Conservation (phyloP, 1,139 yeast species). For the Yamadazyma blattariae region DNA sequence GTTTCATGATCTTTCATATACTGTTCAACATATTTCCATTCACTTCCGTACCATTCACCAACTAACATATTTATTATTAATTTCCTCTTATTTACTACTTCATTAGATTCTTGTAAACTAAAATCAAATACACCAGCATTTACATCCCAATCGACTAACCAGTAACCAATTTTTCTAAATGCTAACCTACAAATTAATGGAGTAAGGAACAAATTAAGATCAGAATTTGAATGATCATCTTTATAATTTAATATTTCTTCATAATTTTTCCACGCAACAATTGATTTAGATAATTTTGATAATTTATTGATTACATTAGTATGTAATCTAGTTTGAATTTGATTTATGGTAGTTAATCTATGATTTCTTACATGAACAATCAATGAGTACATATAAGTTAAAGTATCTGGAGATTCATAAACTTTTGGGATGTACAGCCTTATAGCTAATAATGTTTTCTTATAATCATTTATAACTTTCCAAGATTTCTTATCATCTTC, state of each 20-base stretch:
- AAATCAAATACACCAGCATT: constrained; percentile 16
- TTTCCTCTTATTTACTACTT: constrained; percentile 15
- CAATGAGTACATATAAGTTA: constrained; percentile 37
- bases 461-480: constrained; percentile 3
- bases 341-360: constrained; percentile 38
- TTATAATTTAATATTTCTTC: background rate
- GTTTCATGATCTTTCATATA: constrained; percentile 24
- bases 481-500: too few species aligned
- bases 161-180: constrained; percentile 41
- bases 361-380: constrained; percentile 40
- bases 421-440: constrained; percentile 16
- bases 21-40: constrained; percentile 33
- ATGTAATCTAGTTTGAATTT: constrained; percentile 33
- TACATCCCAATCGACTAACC: constrained; percentile 47
- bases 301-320: constrained; percentile 31
- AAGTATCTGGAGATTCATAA: constrained; percentile 34
- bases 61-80: constrained; percentile 35
- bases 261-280: constrained; percentile 27
- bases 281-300: constrained; percentile 23
- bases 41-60: constrained; percentile 49
- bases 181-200: constrained; percentile 43
- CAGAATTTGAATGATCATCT: background rate
- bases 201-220: constrained; percentile 27
- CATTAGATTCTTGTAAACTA: constrained; percentile 2
- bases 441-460: background rate